Base-by-base conservation (phyloP, 2,329 filamentous ascomycete species). In the Hypoxylon sp. region DNA sequence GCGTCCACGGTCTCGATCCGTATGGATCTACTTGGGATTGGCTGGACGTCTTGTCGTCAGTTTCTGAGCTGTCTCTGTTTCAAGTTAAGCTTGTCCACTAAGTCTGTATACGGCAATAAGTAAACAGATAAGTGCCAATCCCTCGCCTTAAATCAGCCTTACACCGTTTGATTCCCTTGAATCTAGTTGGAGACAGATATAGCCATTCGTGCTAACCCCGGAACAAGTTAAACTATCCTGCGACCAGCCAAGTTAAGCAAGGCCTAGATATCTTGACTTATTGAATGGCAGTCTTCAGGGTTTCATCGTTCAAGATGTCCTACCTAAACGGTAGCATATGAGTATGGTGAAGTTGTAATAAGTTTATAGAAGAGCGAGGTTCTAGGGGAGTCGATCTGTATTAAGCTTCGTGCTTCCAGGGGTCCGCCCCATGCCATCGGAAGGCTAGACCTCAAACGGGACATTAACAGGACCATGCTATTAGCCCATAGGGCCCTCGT, bases 371-470 rank as follows among this genome's bases (percentile, higher is more conserved):
- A 30, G 28, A 36, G 17, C 57, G 55, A 67, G 57, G 61, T 62
- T 53, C 41, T 53, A 38, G 41, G 59, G 48, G 38, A 61, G 32
- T 61, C 55, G 41, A 61, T 60, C 59, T 57, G 56, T 50, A 53
- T 60, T 60, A 51, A 64, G 38, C 46, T 53, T 59, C 21, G 43
- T 52, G n/a, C 21, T 55, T 59, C 50, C 65, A 48, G 58, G 65
- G 67, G 38, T 17, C n/a, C 3, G 5, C 34, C 53, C 67, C 63
- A 67, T 62, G 61, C 46, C 65, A 63, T 48, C 65, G 49, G 46
- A 48, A 68, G 68, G 50, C 68, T 68, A 70, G 65, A 49, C 65
- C 38, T 41, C 32, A 57, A 61, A 63, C 36, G 36, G 55, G 57
- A 38, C 34, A 32, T 60, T 60, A 60, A 53, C 38, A 64, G n/a